Percentiles rank a stretch among this genome's conserved stretches.
Evolutionary conservation across 768 basidiomycete genomes (phyloP).

Genomic region (Russula sp.): DNA sequence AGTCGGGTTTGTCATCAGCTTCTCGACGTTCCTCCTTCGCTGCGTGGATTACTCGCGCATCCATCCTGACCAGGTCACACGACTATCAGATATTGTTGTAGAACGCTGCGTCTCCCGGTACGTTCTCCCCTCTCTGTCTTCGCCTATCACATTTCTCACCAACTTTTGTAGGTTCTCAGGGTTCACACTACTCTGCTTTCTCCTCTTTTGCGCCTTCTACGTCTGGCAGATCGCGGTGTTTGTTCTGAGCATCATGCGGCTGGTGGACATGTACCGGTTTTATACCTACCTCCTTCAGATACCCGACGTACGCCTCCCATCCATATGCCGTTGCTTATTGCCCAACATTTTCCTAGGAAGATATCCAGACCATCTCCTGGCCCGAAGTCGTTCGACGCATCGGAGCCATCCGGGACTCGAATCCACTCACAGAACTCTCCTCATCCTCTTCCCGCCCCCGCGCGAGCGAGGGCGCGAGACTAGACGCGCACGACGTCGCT

Average conservation of each 20-base stretch:
- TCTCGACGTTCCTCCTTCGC: constrained; percentile 92
- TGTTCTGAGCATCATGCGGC: constrained; percentile 62
- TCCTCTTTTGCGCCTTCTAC: constrained; percentile 84
- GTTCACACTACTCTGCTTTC: constrained; percentile 74
- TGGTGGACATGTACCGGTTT: constrained; percentile 93
- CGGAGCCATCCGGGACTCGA: constrained; percentile 82
- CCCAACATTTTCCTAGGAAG: constrained; percentile 50
- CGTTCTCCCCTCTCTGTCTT: constrained; percentile 26
- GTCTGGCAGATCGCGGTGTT: constrained; percentile 83
- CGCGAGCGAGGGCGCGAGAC: constrained; percentile 70
- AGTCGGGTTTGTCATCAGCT: constrained; percentile 95
- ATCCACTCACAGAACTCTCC: constrained; percentile 85
- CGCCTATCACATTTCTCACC: constrained; percentile 4
- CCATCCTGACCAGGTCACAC: constrained; percentile 55
- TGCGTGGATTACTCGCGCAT: constrained; percentile 91
- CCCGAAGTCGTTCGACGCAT: constrained; percentile 90
- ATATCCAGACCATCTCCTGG: constrained; percentile 98
- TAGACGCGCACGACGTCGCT: constrained; percentile 97
- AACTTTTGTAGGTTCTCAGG: constrained; percentile 62
- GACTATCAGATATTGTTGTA: constrained; percentile 77
- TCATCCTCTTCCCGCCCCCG: constrained; percentile 48
- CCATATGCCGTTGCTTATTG: constrained; percentile 17
- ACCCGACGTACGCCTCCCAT: constrained; percentile 65
- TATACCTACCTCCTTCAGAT: constrained; percentile 91
- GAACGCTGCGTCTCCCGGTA: constrained; percentile 80